These are phyloP conservation scores for Purpureocillium lavendulum DNA, from an alignment of 2,329 filamentous ascomycete species.

Conservation along the genomic window DNA sequence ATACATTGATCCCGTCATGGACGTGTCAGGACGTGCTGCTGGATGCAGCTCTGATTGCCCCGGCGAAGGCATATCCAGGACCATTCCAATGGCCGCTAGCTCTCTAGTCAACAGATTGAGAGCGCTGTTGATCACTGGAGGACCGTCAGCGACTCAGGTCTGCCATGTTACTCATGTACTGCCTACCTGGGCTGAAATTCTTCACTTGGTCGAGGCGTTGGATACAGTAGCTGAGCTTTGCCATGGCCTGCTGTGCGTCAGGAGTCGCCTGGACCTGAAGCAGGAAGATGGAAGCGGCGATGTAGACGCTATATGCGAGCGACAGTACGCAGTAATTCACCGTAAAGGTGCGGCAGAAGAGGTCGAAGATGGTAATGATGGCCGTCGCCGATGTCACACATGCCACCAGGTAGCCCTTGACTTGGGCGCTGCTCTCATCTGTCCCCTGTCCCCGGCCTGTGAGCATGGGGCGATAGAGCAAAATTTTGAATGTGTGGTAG, in stretches of 20 bases:
- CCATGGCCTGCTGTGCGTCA: constrained; percentile 41
- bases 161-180: accelerated
- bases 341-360: constrained; percentile 50
- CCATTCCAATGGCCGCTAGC: constrained; percentile 20
- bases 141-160: constrained; percentile 5
- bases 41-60: constrained; percentile 7
- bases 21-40: constrained; percentile 5
- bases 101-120: constrained; percentile 40
- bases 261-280: constrained; percentile 50
- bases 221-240: constrained; percentile 48
- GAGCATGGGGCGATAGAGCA: constrained; percentile 47
- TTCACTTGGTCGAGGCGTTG: constrained; percentile 43
- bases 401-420: constrained; percentile 41
- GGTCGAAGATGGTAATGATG: constrained; percentile 52
- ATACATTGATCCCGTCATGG: constrained; percentile 3
- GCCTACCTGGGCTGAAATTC: constrained; percentile 41
- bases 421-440: constrained; percentile 25
- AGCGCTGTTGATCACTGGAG: constrained; percentile 43
- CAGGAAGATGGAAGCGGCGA: constrained; percentile 51
- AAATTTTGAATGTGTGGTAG: constrained; percentile 53
- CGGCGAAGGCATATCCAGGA: constrained; percentile 8
- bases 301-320: constrained; percentile 51
- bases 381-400: constrained; percentile 50
- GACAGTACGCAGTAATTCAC: constrained; percentile 50
- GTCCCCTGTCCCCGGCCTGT: constrained; percentile 24